A percentile compares a stretch with the other conserved stretches of the same genome.
phyloP scores from a whole-genome alignment of 1,284 basidiomycete species.

The Coniophora puteana region DNA sequence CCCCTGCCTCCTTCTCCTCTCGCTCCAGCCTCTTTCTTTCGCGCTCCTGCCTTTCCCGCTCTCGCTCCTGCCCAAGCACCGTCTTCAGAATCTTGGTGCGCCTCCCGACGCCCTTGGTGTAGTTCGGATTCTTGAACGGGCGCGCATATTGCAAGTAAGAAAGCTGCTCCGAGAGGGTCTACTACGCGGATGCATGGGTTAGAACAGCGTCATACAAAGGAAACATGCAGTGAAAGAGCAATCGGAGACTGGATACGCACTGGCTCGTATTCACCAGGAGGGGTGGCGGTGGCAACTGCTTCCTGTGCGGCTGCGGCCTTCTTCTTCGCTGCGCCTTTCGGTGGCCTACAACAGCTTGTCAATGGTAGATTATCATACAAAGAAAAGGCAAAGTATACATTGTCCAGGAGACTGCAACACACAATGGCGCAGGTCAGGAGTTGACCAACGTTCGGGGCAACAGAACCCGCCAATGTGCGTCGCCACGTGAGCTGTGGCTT shows the following conservation, averaged over 20 bases:
- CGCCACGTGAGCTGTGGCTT: too few relatives aligned
- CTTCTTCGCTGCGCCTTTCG: slow-evolving; percentile 28
- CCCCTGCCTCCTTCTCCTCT: slow-evolving; percentile 37
- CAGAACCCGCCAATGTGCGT: too few relatives aligned
- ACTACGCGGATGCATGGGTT: not conserved
- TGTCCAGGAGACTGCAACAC: too few relatives aligned
- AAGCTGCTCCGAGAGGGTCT: slow-evolving; percentile 67
- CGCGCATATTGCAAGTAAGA: slow-evolving; percentile 65
- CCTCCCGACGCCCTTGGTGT: slow-evolving; percentile 63
- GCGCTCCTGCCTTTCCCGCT: slow-evolving; percentile 62
- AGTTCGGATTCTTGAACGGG: slow-evolving; percentile 72
- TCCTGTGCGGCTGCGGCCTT: slow-evolving; percentile 16
- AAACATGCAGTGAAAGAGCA: not conserved
- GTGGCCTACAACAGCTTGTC: too few relatives aligned
- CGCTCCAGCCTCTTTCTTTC: slow-evolving; percentile 48
- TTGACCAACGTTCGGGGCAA: too few relatives aligned
- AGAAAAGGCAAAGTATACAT: too few relatives aligned
- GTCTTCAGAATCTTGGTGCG: slow-evolving; percentile 75
- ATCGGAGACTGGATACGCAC: slow-evolving; percentile 6
- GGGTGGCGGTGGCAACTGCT: slow-evolving; percentile 15
- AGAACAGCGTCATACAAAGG: not conserved
- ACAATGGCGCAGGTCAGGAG: too few relatives aligned
- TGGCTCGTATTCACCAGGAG: slow-evolving; percentile 28
- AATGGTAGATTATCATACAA: too few relatives aligned
- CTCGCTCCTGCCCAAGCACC: slow-evolving; percentile 70